These are phyloP conservation scores for Tolypocladium endophyticum DNA, from an alignment of 2,329 filamentous ascomycete species.

Conservation along the genomic window DNA sequence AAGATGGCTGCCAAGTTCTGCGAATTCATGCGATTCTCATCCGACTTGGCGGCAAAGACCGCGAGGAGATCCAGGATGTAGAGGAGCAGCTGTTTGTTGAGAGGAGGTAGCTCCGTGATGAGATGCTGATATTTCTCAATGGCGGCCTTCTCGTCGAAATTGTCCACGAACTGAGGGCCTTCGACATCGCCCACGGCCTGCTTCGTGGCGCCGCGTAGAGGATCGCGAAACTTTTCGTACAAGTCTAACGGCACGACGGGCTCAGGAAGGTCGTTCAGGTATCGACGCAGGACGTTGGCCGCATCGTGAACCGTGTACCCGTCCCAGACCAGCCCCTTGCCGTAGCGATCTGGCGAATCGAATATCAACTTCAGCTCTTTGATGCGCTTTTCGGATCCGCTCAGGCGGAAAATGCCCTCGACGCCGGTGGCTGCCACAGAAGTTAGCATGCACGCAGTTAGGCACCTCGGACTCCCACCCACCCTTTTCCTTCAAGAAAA, in stretches of 20 bases:
- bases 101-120: conserved; percentile 83
- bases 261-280: conserved; percentile 92
- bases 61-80: conserved; percentile 94
- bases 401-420: conserved; percentile 93
- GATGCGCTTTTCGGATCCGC: conserved; percentile 94
- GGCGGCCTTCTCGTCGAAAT: conserved; percentile 51
- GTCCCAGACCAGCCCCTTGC: conserved; percentile 93
- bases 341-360: conserved; percentile 89
- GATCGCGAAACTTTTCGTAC: conserved; percentile 83
- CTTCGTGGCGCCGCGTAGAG: conserved; percentile 60
- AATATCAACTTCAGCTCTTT: conserved; percentile 90
- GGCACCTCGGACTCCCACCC: neutral
- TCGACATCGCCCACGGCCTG: conserved; percentile 63
- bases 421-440: conserved; percentile 66
- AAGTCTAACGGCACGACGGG: conserved; percentile 91
- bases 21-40: conserved; percentile 94
- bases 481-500: conserved; percentile 98
- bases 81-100: conserved; percentile 86
- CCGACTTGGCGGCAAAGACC: conserved; percentile 93
- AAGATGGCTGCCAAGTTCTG: conserved; percentile 94
- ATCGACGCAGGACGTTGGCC: conserved; percentile 88
- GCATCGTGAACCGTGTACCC: conserved; percentile 98
- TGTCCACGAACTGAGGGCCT: conserved; percentile 58
- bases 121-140: conserved; percentile 78
- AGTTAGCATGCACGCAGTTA: conserved; percentile 7